A percentile compares a stretch with the other conserved stretches of the same genome.
Conservation (phyloP, 805 yeast species). For the Candida sithepensis region DNA sequence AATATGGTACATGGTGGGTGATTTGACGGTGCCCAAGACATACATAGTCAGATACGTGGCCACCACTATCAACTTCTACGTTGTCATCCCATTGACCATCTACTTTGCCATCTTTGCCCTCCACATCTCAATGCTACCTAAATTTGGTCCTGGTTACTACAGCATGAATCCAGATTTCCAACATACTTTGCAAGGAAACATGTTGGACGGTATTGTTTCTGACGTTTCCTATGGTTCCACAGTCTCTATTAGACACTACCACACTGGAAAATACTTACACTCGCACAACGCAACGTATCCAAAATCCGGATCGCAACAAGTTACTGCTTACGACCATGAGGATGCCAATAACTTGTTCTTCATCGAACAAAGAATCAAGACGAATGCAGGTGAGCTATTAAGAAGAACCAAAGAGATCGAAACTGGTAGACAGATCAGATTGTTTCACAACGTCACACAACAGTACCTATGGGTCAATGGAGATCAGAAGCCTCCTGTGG, state of each 20-base stretch:
- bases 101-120: constrained; percentile 55
- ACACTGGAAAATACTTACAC: constrained; percentile 77
- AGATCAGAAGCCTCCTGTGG: constrained; percentile 76
- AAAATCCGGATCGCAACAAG: constrained; percentile 68
- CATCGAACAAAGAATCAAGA: constrained; percentile 46
- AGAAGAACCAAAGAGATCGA: constrained; percentile 25
- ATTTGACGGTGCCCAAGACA: constrained; percentile 43
- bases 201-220: constrained; percentile 44
- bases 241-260: constrained; percentile 66
- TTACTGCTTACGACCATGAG: constrained; percentile 61
- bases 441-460: constrained; percentile 70
- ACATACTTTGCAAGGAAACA: constrained; percentile 46
- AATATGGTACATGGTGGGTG: constrained; percentile 71
- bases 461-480: constrained; percentile 62
- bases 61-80: constrained; percentile 38
- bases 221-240: constrained; percentile 70
- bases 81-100: constrained; percentile 53
- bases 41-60: constrained; percentile 38
- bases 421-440: constrained; percentile 54
- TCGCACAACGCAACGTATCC: constrained; percentile 73
- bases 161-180: constrained; percentile 67
- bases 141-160: constrained; percentile 57
- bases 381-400: constrained; percentile 36
- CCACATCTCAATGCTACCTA: constrained; percentile 48
- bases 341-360: constrained; percentile 72